Percentiles rank a stretch among this genome's conserved stretches.
Evolutionary conservation across 768 basidiomycete species (phyloP).

Genomic region (Amanita brunnescens): DNA sequence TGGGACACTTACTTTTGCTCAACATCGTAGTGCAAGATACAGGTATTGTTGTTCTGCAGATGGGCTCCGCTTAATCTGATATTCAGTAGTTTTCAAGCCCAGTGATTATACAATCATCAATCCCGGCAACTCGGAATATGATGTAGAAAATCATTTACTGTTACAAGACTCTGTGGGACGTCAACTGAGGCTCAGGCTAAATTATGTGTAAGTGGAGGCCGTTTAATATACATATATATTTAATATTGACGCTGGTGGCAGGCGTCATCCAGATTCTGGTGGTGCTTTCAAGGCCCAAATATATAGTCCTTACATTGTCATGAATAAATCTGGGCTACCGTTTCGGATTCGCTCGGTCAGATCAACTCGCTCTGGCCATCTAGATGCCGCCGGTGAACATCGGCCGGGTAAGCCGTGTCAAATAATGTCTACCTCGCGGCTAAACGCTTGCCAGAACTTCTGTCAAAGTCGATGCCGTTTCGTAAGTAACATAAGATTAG

Average conservation of each 20-base stretch:
- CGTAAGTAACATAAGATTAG: slow-evolving; percentile 39
- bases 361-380: slow-evolving; percentile 51
- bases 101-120: slow-evolving; percentile 98
- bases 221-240: neutral
- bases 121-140: slow-evolving; percentile 87
- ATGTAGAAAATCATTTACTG: slow-evolving; percentile 62
- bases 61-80: neutral
- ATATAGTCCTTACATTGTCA: slow-evolving; percentile 79
- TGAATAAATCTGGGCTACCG: slow-evolving; percentile 89
- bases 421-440: neutral
- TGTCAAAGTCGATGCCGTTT: slow-evolving; percentile 61
- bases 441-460: slow-evolving; percentile 14
- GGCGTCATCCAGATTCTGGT: slow-evolving; percentile 80
- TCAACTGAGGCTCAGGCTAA: slow-evolving; percentile 75
- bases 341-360: slow-evolving; percentile 64
- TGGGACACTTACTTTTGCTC: slow-evolving; percentile 81
- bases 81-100: slow-evolving; percentile 65
- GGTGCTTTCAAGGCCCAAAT: slow-evolving; percentile 96
- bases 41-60: slow-evolving; percentile 35
- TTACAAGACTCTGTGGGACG: slow-evolving; percentile 67
- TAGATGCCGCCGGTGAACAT: slow-evolving; percentile 81
- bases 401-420: slow-evolving; percentile 40
- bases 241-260: slow-evolving; percentile 13
- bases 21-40: slow-evolving; percentile 91
- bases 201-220: slow-evolving; percentile 66